phyloP scores from a whole-genome alignment of 306 rosid species.

The Rosa persica region DNA sequence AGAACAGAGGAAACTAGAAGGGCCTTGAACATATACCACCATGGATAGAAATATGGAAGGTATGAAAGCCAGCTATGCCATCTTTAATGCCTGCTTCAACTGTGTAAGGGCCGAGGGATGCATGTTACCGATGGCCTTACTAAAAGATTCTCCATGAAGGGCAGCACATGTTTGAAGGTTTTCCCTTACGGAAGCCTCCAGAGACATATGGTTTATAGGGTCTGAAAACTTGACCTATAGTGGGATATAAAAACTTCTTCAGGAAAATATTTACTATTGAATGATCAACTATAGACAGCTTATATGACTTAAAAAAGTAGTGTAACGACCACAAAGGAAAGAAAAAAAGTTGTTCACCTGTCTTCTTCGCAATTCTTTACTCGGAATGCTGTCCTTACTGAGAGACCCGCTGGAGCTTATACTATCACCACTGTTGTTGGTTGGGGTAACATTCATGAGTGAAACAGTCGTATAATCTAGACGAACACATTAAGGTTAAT shows the following conservation, averaged over 20 bases:
- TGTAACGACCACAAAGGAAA: not conserved
- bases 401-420: constrained; percentile 50
- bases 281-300: constrained; percentile 24
- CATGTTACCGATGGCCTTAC: constrained; percentile 71
- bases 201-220: constrained; percentile 74
- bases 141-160: constrained; percentile 92
- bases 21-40: constrained; percentile 27
- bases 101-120: constrained; percentile 86
- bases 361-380: constrained; percentile 74
- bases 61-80: constrained; percentile 46
- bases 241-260: constrained; percentile 30
- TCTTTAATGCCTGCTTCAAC: constrained; percentile 84
- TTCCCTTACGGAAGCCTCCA: constrained; percentile 80
- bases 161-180: constrained; percentile 88
- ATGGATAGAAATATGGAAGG: constrained; percentile 19
- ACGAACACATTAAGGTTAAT: constrained; percentile 19
- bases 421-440: constrained; percentile 57
- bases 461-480: not conserved
- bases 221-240: constrained; percentile 78
- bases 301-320: constrained; percentile 14
- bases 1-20: constrained; percentile 33
- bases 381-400: constrained; percentile 56
- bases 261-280: constrained; percentile 14
- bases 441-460: constrained; percentile 3
- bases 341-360: constrained; percentile 45